These are phyloP conservation scores for Yamadazyma paraphyllophila DNA, from an alignment of 805 yeast genomes.

Conservation along the genomic window DNA sequence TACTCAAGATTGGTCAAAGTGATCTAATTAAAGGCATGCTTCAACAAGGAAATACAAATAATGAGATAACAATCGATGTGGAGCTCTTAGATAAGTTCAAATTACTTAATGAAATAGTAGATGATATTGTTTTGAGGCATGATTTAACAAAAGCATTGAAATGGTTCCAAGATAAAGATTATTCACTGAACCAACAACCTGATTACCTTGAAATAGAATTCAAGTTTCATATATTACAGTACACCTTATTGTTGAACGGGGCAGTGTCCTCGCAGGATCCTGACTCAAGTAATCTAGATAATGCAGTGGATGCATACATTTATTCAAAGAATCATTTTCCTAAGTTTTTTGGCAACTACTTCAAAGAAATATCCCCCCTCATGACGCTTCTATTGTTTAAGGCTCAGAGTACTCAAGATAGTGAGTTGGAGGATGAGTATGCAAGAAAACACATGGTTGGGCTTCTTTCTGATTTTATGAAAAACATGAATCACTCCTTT, in stretches of 20 bases:
- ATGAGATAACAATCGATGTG: conserved; percentile 22
- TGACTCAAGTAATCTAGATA: conserved; percentile 14
- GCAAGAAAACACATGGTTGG: conserved; percentile 18
- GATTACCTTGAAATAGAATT: conserved; percentile 28
- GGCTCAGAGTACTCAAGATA: conserved; percentile 6
- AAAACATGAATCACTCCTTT: conserved; percentile 24
- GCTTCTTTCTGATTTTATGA: conserved; percentile 21
- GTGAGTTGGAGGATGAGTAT: conserved; percentile 13
- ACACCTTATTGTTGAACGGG: conserved; percentile 29
- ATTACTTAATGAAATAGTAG: conserved; percentile 31
- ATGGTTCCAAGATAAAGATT: conserved; percentile 31
- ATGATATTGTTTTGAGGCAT: conserved; percentile 30
- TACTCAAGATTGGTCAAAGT: conserved; percentile 40
- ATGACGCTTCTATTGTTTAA: conserved; percentile 29
- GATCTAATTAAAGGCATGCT: conserved; percentile 31
- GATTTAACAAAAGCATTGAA: conserved; percentile 29
- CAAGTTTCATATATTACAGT: conserved; percentile 42
- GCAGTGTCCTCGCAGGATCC: background rate
- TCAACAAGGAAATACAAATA: conserved; percentile 16
- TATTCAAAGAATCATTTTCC: conserved; percentile 39
- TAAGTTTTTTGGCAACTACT: conserved; percentile 28
- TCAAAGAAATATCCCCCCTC: conserved; percentile 33
- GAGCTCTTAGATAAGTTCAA: conserved; percentile 25
- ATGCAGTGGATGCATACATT: conserved; percentile 32
- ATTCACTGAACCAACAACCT: background rate